Base-by-base conservation (phyloP, 352 stramenopile species). In the Phytophthora citricola region DNA sequence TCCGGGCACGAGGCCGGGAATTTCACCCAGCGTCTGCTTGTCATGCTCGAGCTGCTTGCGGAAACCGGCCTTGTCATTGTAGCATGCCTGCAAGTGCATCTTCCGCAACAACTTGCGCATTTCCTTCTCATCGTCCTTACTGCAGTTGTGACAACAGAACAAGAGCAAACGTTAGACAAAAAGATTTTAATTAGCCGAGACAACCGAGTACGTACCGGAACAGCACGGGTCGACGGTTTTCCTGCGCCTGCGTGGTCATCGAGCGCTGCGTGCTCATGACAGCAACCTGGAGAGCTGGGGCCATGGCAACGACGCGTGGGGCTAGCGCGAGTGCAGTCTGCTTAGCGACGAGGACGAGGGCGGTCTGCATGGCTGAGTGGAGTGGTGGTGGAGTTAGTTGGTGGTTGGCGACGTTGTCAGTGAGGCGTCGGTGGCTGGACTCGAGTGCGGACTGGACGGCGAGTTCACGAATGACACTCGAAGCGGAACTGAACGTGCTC, bases 121-220 rank as follows among this genome's bases (percentile, higher is more conserved):
- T 34, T 89, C 66, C 74, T 89, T 91, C 72, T 94, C 85, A 59
- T 94, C 87, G 57, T 91, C 76, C 75, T 94, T 93, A 71, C 87
- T 94, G 58, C 17, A 62, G 15, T 58, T 15, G 1, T 3, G 29
- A 40, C 38, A 49, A 46, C 20, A 43, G 6, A 31, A 3, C 4
- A 46, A 31, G 11, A 43, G 26, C 17, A 8, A 31, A 40, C 14
- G 40, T 73, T 59, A 70, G 59, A 40, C 5, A 47, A 8, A 40
- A 32, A 14, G 10, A 11, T 0, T 14, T 14, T 14, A 14, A 14
- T 36, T 36, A 12, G 2, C 31, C 31, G 14, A 36, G 31, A 36
- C 8, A 9, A 50, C 15, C 5, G 7, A 27, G 22, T 3, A 34
- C 55, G 12, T 60, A 75, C 66, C 29, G 66, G 61, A 75, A 75